phyloP scores from a whole-genome alignment of 345 rosid genomes.

The Hevea brasiliensis region DNA sequence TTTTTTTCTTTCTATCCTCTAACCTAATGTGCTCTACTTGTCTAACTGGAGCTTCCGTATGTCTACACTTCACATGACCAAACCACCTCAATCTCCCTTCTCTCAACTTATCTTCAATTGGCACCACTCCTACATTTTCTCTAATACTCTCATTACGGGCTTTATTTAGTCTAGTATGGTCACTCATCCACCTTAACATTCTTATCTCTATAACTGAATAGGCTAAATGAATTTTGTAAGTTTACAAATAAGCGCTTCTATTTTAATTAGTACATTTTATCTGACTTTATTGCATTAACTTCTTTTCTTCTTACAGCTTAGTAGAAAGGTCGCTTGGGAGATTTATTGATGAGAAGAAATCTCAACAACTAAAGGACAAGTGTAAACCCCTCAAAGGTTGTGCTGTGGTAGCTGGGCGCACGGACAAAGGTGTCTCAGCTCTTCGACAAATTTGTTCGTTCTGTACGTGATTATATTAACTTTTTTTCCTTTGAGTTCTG shows the following conservation, averaged over 20 bases:
- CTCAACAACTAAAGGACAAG: conserved; percentile 64
- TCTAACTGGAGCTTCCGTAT: no score
- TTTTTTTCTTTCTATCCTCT: no score
- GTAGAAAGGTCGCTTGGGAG: conserved; percentile 80
- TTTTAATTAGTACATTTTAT: neutral
- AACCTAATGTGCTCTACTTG: no score
- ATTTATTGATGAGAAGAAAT: conserved; percentile 87
- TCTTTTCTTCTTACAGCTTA: conserved; percentile 40
- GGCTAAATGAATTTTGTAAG: neutral
- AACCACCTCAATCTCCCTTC: no score
- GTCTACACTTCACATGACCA: no score
- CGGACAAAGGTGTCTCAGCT: conserved; percentile 97
- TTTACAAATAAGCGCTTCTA: neutral
- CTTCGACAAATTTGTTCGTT: conserved; percentile 95
- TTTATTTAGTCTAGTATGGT: no score
- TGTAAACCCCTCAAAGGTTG: conserved; percentile 82
- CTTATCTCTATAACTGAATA: no score
- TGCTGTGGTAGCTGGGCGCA: conserved; percentile 88
- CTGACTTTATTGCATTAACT: neutral
- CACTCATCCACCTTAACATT: no score
- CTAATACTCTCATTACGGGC: no score
- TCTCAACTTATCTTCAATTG: no score
- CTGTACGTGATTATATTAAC: conserved; percentile 65
- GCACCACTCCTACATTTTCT: no score
- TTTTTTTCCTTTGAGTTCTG: neutral